Percentiles rank a stretch among this genome's conserved stretches.
phyloP scores from a whole-genome alignment of 1,139 yeast genomes.

The Sugiyamaella paludigena region DNA sequence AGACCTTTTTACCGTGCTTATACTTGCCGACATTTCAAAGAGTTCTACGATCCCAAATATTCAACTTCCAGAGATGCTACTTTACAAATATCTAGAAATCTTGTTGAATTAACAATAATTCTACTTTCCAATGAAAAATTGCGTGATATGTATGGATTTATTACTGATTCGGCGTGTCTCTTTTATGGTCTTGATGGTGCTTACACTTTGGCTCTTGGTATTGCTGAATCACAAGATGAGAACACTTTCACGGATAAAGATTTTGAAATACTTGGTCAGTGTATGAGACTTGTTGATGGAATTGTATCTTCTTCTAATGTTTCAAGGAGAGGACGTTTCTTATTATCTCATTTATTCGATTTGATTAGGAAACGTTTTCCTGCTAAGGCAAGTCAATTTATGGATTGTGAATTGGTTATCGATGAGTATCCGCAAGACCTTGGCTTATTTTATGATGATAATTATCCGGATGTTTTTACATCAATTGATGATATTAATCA shows the following conservation, averaged over 20 bases:
- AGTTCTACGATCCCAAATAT: neutral
- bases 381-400: too few species aligned
- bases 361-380: too few species aligned
- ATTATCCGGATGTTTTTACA: too few species aligned
- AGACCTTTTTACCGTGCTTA: slow-evolving; percentile 4
- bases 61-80: neutral
- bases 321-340: too few species aligned
- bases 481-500: too few species aligned
- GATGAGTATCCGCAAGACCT: too few species aligned
- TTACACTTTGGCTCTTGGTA: neutral
- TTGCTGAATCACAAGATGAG: neutral
- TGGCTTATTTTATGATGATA: too few species aligned
- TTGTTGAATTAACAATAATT: neutral
- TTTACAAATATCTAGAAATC: neutral
- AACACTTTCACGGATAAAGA: neutral
- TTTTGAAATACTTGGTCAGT: too few species aligned
- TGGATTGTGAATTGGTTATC: too few species aligned
- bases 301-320: too few species aligned
- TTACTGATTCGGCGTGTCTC: slow-evolving; percentile 1
- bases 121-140: neutral
- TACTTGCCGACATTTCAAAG: neutral
- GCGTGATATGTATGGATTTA: neutral
- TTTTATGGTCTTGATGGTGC: neutral
- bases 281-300: too few species aligned
- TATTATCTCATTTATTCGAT: too few species aligned